phyloP scores from a whole-genome alignment of 164 flowering plant species.

The Brasenia schreberi region DNA sequence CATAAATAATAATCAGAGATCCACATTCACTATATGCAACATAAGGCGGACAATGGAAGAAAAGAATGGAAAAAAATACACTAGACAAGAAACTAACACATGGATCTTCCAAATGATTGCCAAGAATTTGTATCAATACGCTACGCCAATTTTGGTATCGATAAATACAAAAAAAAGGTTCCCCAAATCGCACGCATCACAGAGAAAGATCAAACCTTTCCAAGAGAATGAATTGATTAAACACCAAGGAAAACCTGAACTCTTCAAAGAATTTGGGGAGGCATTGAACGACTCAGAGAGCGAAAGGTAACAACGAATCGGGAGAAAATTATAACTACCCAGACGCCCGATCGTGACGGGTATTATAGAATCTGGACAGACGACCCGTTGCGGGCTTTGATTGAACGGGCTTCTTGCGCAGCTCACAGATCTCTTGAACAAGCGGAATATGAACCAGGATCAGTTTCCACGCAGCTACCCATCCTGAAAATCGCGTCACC shows the following conservation, averaged over 20 bases:
- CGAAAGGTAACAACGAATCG: not conserved
- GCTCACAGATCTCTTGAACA: slow-evolving; percentile 76
- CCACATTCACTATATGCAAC: too few relatives aligned
- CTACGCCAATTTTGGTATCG: too few relatives aligned
- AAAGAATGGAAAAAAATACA: too few relatives aligned
- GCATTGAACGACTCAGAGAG: not conserved
- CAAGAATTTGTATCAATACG: too few relatives aligned
- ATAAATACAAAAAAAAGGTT: too few relatives aligned
- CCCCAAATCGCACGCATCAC: too few relatives aligned
- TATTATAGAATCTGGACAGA: slow-evolving; percentile 32
- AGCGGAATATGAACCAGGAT: slow-evolving; percentile 84
- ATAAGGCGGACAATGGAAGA: too few relatives aligned
- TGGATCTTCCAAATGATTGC: too few relatives aligned
- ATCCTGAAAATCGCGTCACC: slow-evolving; percentile 26
- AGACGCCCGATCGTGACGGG: slow-evolving; percentile 15
- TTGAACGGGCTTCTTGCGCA: slow-evolving; percentile 39
- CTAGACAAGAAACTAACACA: too few relatives aligned
- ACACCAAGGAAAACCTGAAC: not conserved
- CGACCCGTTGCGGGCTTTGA: slow-evolving; percentile 46
- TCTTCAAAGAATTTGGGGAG: not conserved
- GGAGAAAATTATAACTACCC: slow-evolving; percentile 8
- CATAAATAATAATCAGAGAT: too few relatives aligned
- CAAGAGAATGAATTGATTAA: not conserved
- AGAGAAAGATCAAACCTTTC: too few relatives aligned
- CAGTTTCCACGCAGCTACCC: slow-evolving; percentile 85